phyloP scores from a whole-genome alignment of 495 filamentous ascomycete species.

The Copromyces sp. region DNA sequence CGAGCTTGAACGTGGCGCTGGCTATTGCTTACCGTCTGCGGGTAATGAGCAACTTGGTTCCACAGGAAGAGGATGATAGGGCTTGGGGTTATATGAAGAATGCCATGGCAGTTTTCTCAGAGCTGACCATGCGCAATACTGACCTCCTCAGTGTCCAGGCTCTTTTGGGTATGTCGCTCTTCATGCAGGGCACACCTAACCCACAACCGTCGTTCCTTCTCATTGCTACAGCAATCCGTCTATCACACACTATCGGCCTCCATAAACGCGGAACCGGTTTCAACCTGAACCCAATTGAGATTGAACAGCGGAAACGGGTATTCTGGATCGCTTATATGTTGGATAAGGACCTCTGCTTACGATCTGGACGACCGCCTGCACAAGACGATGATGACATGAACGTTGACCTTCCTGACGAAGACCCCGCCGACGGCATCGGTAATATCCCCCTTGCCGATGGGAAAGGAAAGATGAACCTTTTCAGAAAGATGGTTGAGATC shows the following conservation, averaged over 20 bases:
- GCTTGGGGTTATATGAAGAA: constrained; percentile 96
- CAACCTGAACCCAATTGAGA: constrained; percentile 79
- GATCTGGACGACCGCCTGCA: constrained; percentile 83
- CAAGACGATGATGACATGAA: constrained; percentile 99
- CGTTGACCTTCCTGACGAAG: constrained; percentile 85
- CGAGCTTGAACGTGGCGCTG: constrained; percentile 85
- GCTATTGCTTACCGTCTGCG: constrained; percentile 85
- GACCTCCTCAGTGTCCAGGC: constrained; percentile 96
- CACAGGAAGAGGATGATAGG: constrained; percentile 82
- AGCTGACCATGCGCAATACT: constrained; percentile 90
- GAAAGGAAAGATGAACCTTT: constrained; percentile 89
- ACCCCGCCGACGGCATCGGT: constrained; percentile 84
- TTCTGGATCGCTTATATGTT: constrained; percentile 98
- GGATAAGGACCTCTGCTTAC: constrained; percentile 90
- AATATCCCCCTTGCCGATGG: constrained; percentile 85
- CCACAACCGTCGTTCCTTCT: constrained; percentile 92
- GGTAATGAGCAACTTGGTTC: constrained; percentile 90
- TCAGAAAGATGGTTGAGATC: constrained; percentile 83
- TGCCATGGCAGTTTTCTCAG: constrained; percentile 82
- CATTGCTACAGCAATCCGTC: constrained; percentile 82
- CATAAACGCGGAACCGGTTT: constrained; percentile 89
- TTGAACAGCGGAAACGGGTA: constrained; percentile 90
- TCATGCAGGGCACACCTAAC: constrained; percentile 93
- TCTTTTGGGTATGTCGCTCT: constrained; percentile 88
- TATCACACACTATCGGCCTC: constrained; percentile 88